phyloP scores from a whole-genome alignment of 345 rosid species.

The Gossypioides kirkii region DNA sequence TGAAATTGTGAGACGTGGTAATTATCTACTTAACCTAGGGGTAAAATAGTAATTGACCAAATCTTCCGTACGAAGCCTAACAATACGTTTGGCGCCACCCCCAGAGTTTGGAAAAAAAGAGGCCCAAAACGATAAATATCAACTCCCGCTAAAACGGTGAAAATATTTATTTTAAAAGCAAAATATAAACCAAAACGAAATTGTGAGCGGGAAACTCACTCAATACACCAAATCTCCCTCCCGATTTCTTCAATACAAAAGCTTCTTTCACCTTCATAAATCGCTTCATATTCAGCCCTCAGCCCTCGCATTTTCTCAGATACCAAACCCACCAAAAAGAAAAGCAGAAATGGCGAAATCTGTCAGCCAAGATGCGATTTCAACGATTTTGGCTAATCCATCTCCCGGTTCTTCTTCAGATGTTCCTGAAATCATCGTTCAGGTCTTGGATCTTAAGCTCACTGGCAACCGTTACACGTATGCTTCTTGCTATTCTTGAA shows the following conservation, averaged over 20 bases:
- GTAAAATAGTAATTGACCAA: background rate
- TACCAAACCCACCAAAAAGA: background rate
- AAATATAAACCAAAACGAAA: background rate
- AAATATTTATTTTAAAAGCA: background rate
- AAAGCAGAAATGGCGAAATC: slow-evolving; percentile 35
- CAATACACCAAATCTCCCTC: slow-evolving; percentile 1
- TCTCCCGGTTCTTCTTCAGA: slow-evolving; percentile 55
- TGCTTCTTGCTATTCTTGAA: background rate
- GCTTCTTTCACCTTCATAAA: background rate
- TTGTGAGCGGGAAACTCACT: slow-evolving; percentile 3
- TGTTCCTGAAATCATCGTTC: slow-evolving; percentile 55
- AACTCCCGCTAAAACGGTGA: slow-evolving; percentile 2
- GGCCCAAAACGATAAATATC: background rate
- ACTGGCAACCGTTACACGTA: slow-evolving; percentile 80
- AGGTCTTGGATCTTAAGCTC: slow-evolving; percentile 76
- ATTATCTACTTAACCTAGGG: background rate
- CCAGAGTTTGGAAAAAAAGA: background rate
- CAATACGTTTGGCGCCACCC: background rate
- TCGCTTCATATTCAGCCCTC: background rate
- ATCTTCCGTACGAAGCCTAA: background rate
- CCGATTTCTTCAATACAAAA: background rate
- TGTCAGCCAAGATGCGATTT: slow-evolving; percentile 57
- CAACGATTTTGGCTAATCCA: slow-evolving; percentile 50
- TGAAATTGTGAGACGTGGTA: too few species aligned
- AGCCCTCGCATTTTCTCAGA: background rate